Conservation (phyloP, 2,329 filamentous ascomycete genomes). For the Taxawa tesnikishii region DNA sequence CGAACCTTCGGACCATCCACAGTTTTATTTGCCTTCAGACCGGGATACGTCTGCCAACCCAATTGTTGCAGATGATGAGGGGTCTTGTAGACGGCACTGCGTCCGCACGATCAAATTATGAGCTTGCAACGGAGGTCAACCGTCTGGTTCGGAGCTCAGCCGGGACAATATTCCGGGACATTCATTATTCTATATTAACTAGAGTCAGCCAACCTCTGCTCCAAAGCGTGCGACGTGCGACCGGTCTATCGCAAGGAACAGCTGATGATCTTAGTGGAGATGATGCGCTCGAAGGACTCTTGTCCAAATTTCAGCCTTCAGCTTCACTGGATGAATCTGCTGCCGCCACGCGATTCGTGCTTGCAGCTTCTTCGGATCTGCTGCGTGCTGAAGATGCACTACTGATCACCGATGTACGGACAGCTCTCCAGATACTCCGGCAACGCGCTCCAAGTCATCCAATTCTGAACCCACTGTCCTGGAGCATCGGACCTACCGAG, state of each 20-base stretch:
- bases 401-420: constrained; percentile 3
- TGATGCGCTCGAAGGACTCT: constrained; percentile 24
- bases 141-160: constrained; percentile 34
- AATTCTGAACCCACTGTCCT: constrained; percentile 1
- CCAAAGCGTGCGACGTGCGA: constrained; percentile 58
- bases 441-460: constrained; percentile 4
- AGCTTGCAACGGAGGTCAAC: constrained; percentile 25
- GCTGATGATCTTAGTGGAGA: constrained; percentile 47
- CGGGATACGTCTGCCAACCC: constrained; percentile 30
- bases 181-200: constrained; percentile 45
- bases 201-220: constrained; percentile 55
- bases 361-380: constrained; percentile 1
- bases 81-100: constrained; percentile 34
- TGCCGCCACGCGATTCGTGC: too few relatives aligned
- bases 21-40: constrained; percentile 29
- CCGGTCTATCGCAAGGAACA: constrained; percentile 44
- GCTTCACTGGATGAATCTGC: too few relatives aligned
- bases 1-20: constrained; percentile 13
- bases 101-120: constrained; percentile 27
- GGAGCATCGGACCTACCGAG: background rate
- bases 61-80: constrained; percentile 43
- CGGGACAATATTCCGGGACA: constrained; percentile 19
- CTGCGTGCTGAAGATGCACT: constrained; percentile 1
- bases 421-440: constrained; percentile 1
- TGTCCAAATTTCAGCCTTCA: too few relatives aligned